A percentile compares a stretch with the other conserved stretches of the same genome.
Conservation (phyloP, 495 filamentous ascomycete species). For the Xylaria curta region DNA sequence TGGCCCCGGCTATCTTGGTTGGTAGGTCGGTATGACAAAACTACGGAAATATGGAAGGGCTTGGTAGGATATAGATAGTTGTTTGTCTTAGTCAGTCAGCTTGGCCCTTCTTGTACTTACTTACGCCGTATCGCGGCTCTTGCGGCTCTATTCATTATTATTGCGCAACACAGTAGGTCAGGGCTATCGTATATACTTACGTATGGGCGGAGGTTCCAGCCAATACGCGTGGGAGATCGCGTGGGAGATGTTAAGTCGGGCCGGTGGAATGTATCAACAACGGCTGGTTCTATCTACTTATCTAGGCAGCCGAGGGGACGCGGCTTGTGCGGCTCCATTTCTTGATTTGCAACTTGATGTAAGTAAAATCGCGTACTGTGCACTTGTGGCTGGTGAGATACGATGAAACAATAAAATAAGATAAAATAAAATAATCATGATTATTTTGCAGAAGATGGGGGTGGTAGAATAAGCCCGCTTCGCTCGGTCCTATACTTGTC, state of each 20-base stretch:
- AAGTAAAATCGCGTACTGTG: conserved; percentile 5
- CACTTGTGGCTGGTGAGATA: conserved; percentile 18
- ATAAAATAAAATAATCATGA: neutral
- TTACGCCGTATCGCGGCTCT: conserved; percentile 2
- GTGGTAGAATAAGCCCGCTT: neutral
- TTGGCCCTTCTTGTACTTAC: neutral
- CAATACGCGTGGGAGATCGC: conserved; percentile 1
- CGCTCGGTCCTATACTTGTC: conserved; percentile 4
- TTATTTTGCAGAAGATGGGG: neutral
- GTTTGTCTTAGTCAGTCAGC: neutral
- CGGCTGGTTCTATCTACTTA: neutral
- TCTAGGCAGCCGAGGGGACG: conserved; percentile 1
- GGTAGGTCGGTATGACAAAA: neutral
- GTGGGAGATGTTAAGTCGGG: neutral
- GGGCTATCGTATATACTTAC: neutral
- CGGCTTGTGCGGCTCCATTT: conserved; percentile 11
- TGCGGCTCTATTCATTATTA: neutral
- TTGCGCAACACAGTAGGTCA: neutral
- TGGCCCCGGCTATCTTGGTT: neutral
- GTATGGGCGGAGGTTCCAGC: neutral
- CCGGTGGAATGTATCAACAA: conserved; percentile 2
- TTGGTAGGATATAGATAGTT: neutral
- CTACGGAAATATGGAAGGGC: neutral
- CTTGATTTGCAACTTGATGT: neutral
- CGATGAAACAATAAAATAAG: neutral